phyloP scores from a whole-genome alignment of 805 yeast species.

The Starmerella stellata region DNA sequence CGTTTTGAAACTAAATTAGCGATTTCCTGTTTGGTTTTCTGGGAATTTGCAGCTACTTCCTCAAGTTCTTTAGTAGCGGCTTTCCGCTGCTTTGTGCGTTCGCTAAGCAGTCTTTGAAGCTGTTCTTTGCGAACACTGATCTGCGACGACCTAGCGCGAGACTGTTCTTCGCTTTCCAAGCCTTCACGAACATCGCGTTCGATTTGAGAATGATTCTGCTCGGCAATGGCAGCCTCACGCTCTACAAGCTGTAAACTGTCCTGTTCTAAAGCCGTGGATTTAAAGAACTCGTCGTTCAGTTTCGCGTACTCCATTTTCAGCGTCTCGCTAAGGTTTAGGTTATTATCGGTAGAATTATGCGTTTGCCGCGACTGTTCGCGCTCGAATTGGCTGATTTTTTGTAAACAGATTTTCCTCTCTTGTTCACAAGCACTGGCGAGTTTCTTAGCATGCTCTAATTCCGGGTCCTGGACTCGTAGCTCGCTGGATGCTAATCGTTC shows the following conservation, averaged over 20 bases:
- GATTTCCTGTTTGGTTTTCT: slow-evolving; percentile 16
- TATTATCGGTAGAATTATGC: background rate
- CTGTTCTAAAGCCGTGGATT: slow-evolving; percentile 4
- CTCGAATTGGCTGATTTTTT: slow-evolving; percentile 2
- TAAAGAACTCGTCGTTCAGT: slow-evolving; percentile 5
- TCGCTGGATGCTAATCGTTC: slow-evolving; percentile 9
- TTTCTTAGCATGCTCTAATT: slow-evolving; percentile 14
- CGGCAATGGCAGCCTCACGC: background rate
- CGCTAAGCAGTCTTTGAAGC: slow-evolving; percentile 9
- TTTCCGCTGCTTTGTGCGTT: slow-evolving; percentile 7
- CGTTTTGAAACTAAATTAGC: slow-evolving; percentile 29
- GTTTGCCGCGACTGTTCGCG: slow-evolving; percentile 6
- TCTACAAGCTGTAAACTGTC: slow-evolving; percentile 2
- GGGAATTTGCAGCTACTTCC: slow-evolving; percentile 8
- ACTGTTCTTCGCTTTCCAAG: slow-evolving; percentile 1
- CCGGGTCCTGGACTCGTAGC: slow-evolving; percentile 9
- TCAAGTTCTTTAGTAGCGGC: slow-evolving; percentile 11
- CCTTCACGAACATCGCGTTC: slow-evolving; percentile 3
- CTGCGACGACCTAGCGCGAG: background rate
- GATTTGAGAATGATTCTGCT: background rate
- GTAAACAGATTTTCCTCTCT: slow-evolving; percentile 3
- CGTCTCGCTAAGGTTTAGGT: background rate
- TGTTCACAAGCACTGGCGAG: background rate
- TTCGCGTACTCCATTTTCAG: slow-evolving; percentile 5
- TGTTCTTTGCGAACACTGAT: slow-evolving; percentile 2